A percentile compares a stretch with the other conserved stretches of the same genome.
Conservation (phyloP, 1,284 basidiomycete species). For the Ustilago curta region DNA sequence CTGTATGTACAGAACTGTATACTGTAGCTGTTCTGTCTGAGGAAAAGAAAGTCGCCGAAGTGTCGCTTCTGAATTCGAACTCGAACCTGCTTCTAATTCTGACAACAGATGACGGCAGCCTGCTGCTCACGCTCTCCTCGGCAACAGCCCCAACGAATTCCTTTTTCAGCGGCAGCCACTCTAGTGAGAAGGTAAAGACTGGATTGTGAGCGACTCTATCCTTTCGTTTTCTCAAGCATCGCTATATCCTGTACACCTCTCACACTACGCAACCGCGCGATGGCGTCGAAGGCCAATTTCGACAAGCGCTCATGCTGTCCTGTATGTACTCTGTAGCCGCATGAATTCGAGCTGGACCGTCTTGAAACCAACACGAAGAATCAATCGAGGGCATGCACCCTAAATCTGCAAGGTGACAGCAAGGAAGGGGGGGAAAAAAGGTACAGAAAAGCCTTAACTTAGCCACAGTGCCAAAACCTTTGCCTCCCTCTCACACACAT, state of each 20-base stretch:
- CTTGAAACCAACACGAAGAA: neutral
- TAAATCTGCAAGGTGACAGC: slow-evolving; percentile 3
- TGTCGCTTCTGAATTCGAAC: neutral
- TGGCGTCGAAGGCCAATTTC: slow-evolving; percentile 1
- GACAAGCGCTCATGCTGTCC: too few species aligned
- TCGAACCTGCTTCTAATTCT: neutral
- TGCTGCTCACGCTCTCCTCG: slow-evolving; percentile 17
- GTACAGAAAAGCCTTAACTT: neutral
- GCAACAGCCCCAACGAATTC: slow-evolving; percentile 4
- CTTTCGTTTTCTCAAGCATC: too few species aligned
- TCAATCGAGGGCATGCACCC: slow-evolving; percentile 3
- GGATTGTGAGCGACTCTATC: too few species aligned
- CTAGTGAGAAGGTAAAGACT: neutral
- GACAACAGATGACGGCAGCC: slow-evolving; percentile 24
- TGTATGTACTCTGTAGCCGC: too few species aligned
- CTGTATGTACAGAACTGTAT: too few species aligned
- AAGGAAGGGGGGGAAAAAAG: neutral
- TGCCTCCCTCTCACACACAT: too few species aligned
- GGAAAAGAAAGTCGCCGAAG: too few species aligned
- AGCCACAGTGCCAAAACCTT: too few species aligned
- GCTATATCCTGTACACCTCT: too few species aligned
- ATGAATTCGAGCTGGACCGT: neutral
- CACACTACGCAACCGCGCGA: neutral
- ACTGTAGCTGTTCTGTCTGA: too few species aligned
- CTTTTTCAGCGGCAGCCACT: neutral